Evolutionary conservation across 2,329 filamentous ascomycete species (phyloP), one percentile per base, ranked within the genome.

Genomic region (Penicillium sp.): DNA sequence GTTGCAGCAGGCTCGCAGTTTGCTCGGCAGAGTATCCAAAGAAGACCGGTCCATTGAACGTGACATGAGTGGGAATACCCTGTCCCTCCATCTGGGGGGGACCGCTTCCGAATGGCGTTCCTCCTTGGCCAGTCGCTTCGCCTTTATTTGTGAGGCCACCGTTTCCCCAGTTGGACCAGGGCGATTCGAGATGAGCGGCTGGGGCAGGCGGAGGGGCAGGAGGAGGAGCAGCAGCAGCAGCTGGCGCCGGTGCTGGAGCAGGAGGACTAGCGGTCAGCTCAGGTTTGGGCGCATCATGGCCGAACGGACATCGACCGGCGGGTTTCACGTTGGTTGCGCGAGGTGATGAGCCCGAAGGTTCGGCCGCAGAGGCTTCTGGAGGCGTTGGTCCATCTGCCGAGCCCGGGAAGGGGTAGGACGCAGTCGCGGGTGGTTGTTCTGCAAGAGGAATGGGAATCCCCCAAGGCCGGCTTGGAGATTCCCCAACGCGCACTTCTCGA

Each of bases 11-110:
- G 46, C 81, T 76, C 25, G 88, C 79, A n/a, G 88, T 86, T 64
- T 94, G 84, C 50, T 94, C 88, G 52, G 89, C 80, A 8, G 85
- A 83, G 62, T 95, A 96, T 0, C 91, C 91, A 59, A 97, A 88
- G 63, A 96, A 96, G 0, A 96, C 90, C 0, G 91, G 91, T 0
- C 91, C 91, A 7, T 88, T 95, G 63, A 96, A 95, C 0, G 94
- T 76, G 80, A 96, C 86, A 58, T 86, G 84, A 8, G 87, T 80
- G 8, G 62, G 40, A 58, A 63, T 35, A 3, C 55, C 43, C 13
- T 50, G 43, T 42, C 35, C 26, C 52, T 45, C 52, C 28, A 43
- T 38, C 45, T 47, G 43, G 7, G 43, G 13, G 24, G 47, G 47
- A 34, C 18, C 39, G 12, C 48, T 52, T 13, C 38, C 55, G 40